Evolutionary conservation across 352 stramenopile genomes (phyloP).

Genomic region (Pythium vanterpoolii): DNA sequence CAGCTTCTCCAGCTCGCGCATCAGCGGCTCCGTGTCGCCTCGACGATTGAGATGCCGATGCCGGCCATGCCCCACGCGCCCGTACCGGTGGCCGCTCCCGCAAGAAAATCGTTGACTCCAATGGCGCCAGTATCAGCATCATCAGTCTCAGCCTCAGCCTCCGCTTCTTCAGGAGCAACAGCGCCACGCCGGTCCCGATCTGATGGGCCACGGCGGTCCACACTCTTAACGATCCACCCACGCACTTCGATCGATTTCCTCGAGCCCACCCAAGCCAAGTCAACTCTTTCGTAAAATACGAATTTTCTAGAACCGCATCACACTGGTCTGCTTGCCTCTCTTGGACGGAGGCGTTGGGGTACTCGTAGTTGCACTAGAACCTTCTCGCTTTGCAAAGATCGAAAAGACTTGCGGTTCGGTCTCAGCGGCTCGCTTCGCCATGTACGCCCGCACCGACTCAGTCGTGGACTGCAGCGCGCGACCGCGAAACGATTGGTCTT

Average conservation of each 20-base stretch:
- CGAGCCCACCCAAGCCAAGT: background rate
- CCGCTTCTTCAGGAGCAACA: background rate
- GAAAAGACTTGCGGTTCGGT: constrained; percentile 15
- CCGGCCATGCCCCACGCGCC: background rate
- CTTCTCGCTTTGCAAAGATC: constrained; percentile 13
- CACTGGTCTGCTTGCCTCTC: constrained; percentile 11
- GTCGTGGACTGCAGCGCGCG: constrained; percentile 23
- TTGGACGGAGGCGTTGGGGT: constrained; percentile 1
- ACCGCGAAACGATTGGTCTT: constrained; percentile 3
- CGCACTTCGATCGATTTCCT: background rate
- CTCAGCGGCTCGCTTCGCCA: constrained; percentile 20
- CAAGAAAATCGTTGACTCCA: constrained; percentile 8
- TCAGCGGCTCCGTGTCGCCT: constrained; percentile 15
- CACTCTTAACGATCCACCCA: constrained; percentile 4
- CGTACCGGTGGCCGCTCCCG: background rate
- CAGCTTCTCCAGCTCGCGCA: constrained; percentile 45
- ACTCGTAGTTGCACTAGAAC: background rate
- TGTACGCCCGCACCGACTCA: constrained; percentile 30
- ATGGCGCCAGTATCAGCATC: no score
- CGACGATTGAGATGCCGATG: no score
- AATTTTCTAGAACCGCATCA: constrained; percentile 11
- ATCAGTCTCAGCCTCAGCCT: no score
- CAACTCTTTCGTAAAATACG: background rate
- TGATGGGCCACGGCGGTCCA: constrained; percentile 14
- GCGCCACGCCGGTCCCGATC: background rate